Percentiles rank a stretch among this genome's conserved stretches.
These are phyloP conservation scores for Colletotrichum sp. DNA, from an alignment of 2,329 filamentous ascomycete species.

Conservation along the genomic window DNA sequence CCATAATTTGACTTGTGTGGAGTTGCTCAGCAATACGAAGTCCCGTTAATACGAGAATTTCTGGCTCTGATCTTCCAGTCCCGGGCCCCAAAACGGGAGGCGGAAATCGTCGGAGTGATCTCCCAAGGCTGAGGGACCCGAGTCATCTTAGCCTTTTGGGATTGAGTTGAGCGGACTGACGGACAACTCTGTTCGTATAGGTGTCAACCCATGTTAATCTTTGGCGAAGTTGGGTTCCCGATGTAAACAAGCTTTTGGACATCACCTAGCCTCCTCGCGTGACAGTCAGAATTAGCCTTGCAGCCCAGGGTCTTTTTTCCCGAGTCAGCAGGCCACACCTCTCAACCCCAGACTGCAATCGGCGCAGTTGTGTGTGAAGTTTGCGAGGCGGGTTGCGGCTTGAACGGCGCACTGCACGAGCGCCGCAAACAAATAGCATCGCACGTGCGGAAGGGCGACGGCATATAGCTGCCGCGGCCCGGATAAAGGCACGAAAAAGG, in stretches of 20 bases:
- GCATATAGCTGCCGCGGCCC: background rate
- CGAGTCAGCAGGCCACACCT: background rate
- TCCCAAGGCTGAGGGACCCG: background rate
- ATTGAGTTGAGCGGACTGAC: background rate
- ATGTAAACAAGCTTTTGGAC: conserved; percentile 7
- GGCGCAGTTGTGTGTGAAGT: background rate
- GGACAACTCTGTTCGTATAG: background rate
- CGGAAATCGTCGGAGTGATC: background rate
- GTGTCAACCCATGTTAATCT: background rate
- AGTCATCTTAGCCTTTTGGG: background rate
- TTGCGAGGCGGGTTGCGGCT: background rate
- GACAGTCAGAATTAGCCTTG: background rate
- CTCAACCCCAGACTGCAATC: background rate
- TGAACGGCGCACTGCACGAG: conserved; percentile 4
- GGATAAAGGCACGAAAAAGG: background rate
- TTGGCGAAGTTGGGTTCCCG: background rate
- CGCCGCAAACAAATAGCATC: conserved; percentile 6
- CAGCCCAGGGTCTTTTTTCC: background rate
- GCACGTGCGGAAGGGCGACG: background rate
- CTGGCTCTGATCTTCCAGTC: background rate
- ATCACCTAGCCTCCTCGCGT: background rate
- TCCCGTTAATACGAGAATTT: background rate
- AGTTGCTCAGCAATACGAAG: background rate
- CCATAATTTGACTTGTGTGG: background rate
- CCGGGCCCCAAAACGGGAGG: background rate